Percentiles rank a stretch among this genome's conserved stretches.
Conservation (phyloP, 768 basidiomycete genomes). For the Russula brevipes region DNA sequence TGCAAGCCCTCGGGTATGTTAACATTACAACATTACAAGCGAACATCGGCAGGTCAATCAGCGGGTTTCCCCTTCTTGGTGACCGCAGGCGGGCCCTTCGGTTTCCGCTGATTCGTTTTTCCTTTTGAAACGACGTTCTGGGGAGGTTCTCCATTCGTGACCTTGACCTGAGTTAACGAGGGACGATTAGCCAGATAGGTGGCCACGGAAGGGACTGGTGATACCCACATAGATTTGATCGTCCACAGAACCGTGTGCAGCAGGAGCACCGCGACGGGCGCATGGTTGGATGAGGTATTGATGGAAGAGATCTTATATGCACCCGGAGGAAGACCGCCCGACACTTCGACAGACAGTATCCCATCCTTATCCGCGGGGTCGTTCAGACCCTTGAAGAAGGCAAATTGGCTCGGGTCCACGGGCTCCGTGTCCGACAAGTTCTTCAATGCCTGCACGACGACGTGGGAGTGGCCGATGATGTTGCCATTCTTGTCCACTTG, state of each 20-base stretch:
- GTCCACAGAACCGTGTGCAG: constrained; percentile 56
- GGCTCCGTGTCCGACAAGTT: constrained; percentile 40
- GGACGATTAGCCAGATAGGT: neutral
- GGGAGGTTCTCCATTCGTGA: neutral
- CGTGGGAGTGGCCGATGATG: constrained; percentile 53
- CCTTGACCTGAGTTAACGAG: neutral
- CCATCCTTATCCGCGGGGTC: constrained; percentile 35
- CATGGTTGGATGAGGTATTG: constrained; percentile 53
- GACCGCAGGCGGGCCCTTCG: too few relatives aligned
- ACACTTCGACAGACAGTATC: constrained; percentile 46
- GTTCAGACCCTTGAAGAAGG: constrained; percentile 61
- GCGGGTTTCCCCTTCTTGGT: too few relatives aligned
- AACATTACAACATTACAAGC: too few relatives aligned
- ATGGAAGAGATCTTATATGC: constrained; percentile 56
- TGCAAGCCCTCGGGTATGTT: too few relatives aligned
- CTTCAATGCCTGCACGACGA: constrained; percentile 46
- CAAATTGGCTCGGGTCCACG: constrained; percentile 48
- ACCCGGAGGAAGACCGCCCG: constrained; percentile 52
- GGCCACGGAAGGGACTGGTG: neutral
- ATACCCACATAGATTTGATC: constrained; percentile 54
- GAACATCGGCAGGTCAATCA: too few relatives aligned
- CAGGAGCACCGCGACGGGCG: constrained; percentile 54
- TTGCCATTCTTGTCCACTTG: constrained; percentile 39
- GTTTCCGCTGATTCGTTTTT: neutral
- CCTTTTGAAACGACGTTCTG: neutral